Evolutionary conservation across 2,329 filamentous ascomycete genomes (phyloP).

Genomic region (Fusarium multiceps): DNA sequence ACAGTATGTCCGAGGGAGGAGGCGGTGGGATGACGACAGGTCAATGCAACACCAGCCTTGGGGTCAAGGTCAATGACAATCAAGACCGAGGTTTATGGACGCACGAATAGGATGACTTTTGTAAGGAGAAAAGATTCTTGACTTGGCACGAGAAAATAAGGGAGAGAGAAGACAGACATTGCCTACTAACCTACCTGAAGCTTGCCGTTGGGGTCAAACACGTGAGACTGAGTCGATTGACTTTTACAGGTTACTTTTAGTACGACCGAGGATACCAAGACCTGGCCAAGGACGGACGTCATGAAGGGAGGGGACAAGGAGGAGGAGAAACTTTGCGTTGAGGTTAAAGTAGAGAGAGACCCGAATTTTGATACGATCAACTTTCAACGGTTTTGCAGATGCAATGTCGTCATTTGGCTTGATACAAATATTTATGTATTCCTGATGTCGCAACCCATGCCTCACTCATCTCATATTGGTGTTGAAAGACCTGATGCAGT

Average conservation of each 20-base stretch:
- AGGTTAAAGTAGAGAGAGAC: neutral
- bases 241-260: slow-evolving; percentile 14
- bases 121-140: slow-evolving; percentile 5
- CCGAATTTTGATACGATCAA: neutral
- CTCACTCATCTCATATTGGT: neutral
- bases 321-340: neutral
- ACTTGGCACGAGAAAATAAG: slow-evolving; percentile 4
- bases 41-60: slow-evolving; percentile 23
- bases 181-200: neutral
- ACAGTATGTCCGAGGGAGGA: neutral
- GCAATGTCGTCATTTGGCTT: neutral
- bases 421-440: neutral
- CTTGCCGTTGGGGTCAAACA: slow-evolving; percentile 31
- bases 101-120: slow-evolving; percentile 1
- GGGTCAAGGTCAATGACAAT: neutral
- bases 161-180: slow-evolving; percentile 2
- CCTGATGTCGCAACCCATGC: neutral
- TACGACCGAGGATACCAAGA: slow-evolving; percentile 4
- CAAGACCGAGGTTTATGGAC: neutral
- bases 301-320: slow-evolving; percentile 8
- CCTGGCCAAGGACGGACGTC: slow-evolving; percentile 10
- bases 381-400: neutral
- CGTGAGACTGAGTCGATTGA: slow-evolving; percentile 26
- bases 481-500: slow-evolving; percentile 9
- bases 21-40: slow-evolving; percentile 29